A percentile compares a stretch with the other conserved stretches of the same genome.
These are phyloP conservation scores for Hypoxylon sp. DNA, from an alignment of 2,329 filamentous ascomycete genomes.

Conservation along the genomic window DNA sequence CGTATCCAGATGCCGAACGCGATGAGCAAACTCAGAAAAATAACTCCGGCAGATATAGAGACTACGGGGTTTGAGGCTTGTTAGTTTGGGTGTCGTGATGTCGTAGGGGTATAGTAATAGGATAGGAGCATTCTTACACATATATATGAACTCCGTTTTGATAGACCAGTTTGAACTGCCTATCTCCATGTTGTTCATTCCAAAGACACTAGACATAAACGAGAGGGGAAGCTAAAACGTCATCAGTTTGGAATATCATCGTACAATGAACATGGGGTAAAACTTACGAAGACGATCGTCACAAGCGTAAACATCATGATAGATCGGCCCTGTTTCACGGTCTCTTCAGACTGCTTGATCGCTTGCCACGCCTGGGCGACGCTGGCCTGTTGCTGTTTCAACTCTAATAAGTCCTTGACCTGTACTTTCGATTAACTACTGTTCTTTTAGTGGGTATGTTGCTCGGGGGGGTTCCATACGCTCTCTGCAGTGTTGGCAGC, in stretches of 20 bases:
- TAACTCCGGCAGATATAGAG: conserved; percentile 48
- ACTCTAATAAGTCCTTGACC: conserved; percentile 58
- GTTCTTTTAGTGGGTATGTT: background rate
- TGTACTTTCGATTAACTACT: conserved; percentile 38
- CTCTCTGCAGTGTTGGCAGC: conserved; percentile 54
- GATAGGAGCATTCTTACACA: conserved; percentile 44
- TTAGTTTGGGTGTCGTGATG: background rate
- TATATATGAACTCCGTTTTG: conserved; percentile 39
- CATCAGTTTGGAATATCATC: background rate
- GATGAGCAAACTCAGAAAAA: conserved; percentile 47
- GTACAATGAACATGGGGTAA: no score
- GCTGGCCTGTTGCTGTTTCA: conserved; percentile 64
- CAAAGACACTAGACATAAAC: conserved; percentile 58
- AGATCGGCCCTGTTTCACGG: conserved; percentile 59
- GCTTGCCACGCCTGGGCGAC: conserved; percentile 62
- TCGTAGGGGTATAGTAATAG: background rate
- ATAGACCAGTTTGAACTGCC: conserved; percentile 29
- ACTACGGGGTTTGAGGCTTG: conserved; percentile 36
- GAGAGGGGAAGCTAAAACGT: conserved; percentile 55
- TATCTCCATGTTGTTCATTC: conserved; percentile 56
- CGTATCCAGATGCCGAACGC: conserved; percentile 46
- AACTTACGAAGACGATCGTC: conserved; percentile 62
- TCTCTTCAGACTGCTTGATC: conserved; percentile 58
- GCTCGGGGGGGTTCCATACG: conserved; percentile 46
- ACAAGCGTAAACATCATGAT: conserved; percentile 64